Base-by-base conservation (phyloP, 2,329 filamentous ascomycete genomes). In the Colletotrichum incanum region DNA sequence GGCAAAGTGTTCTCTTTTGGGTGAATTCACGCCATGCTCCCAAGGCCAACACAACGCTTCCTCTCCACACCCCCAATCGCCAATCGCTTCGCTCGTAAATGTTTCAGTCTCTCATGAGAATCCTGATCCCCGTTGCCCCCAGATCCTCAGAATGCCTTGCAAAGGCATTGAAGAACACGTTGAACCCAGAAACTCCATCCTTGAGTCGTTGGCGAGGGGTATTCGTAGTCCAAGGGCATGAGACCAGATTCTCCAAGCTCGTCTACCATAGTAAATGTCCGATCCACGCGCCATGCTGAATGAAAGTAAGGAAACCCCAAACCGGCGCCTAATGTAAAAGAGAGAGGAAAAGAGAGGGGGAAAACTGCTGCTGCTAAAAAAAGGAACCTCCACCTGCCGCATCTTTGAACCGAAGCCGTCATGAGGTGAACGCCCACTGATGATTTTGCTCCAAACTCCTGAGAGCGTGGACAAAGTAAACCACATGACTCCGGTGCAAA, bases 221-320 rank as follows among this genome's bases (percentile, higher is more conserved):
- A 65, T 72, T 61, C 58, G 60, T 64, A 55, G 65, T 64, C 65
- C 65, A 47, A 65, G 52, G 69, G 67, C 65, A 28, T 49, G 65
- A 60, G 67, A 65, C 66, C 49, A 61, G 41, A 69, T 55, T 47
- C 55, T 55, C 66, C 26, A 58, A 65, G 49, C 49, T 60, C 61
- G 61, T 71, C 67, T 69, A 72, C 60, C 54, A 50, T 71, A 62
- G 67, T 72, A 66, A 66, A 73, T 71, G 55, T 71, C 61, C 67
- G 50, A 66, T 65, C 67, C 71, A 71, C 71, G 61, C 71, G 71
- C 71, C 71, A 62, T 73, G 71, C 71, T 71, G 61, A 73, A 67
- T 65, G 58, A 69, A 74, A 67, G 67, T 58, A 72, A 72, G 62
- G 60, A 69, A 70, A 62, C 47, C 59, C 43, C 56, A 65, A 49